phyloP scores from a whole-genome alignment of 441 rosid genomes.

The Arabidopsis hybrid region DNA sequence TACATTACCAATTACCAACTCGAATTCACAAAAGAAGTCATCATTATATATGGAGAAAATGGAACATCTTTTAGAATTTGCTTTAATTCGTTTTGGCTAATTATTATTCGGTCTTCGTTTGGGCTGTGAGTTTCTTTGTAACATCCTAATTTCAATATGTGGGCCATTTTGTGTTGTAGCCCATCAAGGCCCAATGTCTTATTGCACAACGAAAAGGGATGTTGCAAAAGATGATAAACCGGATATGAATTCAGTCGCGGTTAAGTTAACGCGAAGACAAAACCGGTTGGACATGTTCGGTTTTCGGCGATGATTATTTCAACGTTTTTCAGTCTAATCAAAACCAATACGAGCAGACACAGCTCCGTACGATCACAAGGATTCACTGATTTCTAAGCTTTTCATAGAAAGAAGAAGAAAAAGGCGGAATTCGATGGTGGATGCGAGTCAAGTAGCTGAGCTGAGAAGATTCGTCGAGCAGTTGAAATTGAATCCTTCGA shows the following conservation, averaged over 20 bases:
- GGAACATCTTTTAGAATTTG: too few species aligned
- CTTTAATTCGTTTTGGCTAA: too few species aligned
- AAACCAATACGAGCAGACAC: not conserved
- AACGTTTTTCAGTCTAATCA: not conserved
- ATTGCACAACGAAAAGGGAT: too few species aligned
- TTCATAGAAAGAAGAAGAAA: too few species aligned
- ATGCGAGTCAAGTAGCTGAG: constrained; percentile 50
- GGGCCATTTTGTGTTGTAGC: too few species aligned
- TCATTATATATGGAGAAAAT: too few species aligned
- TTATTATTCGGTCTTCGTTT: too few species aligned
- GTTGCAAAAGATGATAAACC: not conserved
- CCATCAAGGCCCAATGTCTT: too few species aligned
- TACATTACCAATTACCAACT: not conserved
- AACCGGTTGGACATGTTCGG: constrained; percentile 20
- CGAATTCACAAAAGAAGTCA: too few species aligned
- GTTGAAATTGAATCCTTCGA: constrained; percentile 58
- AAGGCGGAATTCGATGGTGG: constrained; percentile 25
- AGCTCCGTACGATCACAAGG: not conserved
- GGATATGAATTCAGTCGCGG: not conserved
- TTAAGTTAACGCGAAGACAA: not conserved
- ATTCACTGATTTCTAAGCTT: too few species aligned
- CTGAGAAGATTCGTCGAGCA: constrained; percentile 49
- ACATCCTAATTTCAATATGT: too few species aligned
- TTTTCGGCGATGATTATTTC: not conserved
- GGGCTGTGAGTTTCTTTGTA: too few species aligned